These are phyloP conservation scores for Prinsepia uniflora DNA, from an alignment of 306 rosid species.

Conservation along the genomic window DNA sequence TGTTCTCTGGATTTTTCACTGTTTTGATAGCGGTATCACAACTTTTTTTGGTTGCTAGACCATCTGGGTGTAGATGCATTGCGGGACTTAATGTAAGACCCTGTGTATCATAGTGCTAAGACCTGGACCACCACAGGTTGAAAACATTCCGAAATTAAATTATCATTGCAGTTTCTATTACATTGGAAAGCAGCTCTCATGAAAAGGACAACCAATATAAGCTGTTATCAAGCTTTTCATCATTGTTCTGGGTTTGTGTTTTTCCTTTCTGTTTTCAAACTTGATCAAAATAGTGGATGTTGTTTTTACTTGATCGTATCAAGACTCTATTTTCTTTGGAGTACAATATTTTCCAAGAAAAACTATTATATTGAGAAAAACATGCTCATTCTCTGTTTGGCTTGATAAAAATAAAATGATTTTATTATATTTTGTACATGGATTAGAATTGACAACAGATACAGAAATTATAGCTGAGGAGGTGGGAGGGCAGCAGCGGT, in stretches of 20 bases:
- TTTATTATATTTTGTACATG: not conserved
- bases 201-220: not conserved
- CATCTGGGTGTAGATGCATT: not conserved
- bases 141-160: not conserved
- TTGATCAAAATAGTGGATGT: not conserved
- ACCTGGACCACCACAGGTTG: not conserved
- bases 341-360: not conserved
- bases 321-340: not conserved
- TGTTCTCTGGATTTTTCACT: not conserved
- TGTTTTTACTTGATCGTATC: not conserved
- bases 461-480: not conserved
- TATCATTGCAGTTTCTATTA: not conserved
- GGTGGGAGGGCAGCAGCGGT: not conserved
- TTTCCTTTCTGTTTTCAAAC: not conserved
- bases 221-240: not conserved
- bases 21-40: not conserved
- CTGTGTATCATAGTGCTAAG: constrained; percentile 1
- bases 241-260: not conserved
- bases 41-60: constrained; percentile 1
- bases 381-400: not conserved
- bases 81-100: not conserved
- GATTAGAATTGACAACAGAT: not conserved
- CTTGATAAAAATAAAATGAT: too few species aligned
- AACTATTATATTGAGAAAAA: not conserved
- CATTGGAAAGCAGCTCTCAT: not conserved